Conservation (phyloP, 208 protist genomes). For the Wallacemonas collosoma region DNA sequence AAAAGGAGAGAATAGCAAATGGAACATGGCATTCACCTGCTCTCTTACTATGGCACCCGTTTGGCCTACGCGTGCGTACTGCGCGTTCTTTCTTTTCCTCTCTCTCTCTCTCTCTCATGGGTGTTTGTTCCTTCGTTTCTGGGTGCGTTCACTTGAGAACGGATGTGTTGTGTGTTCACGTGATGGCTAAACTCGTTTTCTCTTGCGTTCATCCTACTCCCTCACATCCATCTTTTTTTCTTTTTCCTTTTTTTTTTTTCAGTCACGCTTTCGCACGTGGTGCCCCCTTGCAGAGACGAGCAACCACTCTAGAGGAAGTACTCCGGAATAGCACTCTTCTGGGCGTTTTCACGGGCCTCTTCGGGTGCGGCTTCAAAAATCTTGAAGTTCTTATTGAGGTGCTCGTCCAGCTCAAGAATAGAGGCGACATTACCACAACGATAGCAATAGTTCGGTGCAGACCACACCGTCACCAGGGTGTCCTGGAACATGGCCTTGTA, state of each 20-base stretch:
- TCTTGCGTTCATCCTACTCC: constrained; percentile 6
- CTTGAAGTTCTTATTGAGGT: constrained; percentile 98
- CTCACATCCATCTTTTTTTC: constrained; percentile 11
- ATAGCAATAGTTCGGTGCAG: constrained; percentile 97
- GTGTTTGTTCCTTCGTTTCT: too few species aligned
- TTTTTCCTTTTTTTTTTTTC: constrained; percentile 19
- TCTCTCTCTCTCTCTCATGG: too few species aligned
- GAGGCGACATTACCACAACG: constrained; percentile 98
- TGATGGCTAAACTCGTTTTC: background rate
- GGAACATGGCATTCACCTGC: too few species aligned
- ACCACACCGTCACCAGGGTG: constrained; percentile 96
- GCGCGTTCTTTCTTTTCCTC: too few species aligned
- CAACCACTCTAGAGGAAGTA: constrained; percentile 66
- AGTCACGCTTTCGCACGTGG: background rate
- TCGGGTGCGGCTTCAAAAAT: constrained; percentile 99
- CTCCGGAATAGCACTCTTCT: constrained; percentile 72
- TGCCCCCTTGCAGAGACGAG: background rate
- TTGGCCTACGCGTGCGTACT: too few species aligned
- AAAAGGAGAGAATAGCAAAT: constrained; percentile 3
- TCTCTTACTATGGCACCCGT: too few species aligned
- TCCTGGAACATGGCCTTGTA: constrained; percentile 96
- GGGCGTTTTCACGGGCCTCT: constrained; percentile 74
- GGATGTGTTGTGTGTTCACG: too few species aligned
- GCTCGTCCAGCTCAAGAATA: constrained; percentile 98
- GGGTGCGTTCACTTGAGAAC: too few species aligned